Conservation (phyloP, 2,329 filamentous ascomycete species). For the Xylariales sp. region DNA sequence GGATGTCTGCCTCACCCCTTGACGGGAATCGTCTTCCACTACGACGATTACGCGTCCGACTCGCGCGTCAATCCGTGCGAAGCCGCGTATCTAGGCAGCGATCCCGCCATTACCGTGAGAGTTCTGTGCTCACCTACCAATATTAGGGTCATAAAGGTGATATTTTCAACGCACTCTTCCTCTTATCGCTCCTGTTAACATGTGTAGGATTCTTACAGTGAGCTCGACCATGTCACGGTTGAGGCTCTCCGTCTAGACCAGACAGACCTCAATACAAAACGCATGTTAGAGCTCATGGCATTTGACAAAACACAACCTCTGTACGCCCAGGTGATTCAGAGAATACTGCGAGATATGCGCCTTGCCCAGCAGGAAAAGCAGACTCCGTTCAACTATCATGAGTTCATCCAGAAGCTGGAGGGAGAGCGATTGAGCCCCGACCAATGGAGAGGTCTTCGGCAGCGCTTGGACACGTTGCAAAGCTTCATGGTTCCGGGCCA, state of each 20-base stretch:
- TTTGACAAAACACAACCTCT: constrained; percentile 62
- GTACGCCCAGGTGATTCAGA: constrained; percentile 67
- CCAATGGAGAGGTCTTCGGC: constrained; percentile 67
- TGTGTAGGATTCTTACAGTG: constrained; percentile 54
- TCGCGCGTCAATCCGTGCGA: constrained; percentile 66
- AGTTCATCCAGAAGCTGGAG: constrained; percentile 57
- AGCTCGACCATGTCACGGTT: constrained; percentile 59
- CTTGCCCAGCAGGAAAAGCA: constrained; percentile 55
- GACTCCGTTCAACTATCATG: constrained; percentile 60
- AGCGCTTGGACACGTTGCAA: constrained; percentile 72
- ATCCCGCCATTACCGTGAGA: constrained; percentile 58
- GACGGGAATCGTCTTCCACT: constrained; percentile 73
- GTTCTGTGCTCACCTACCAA: constrained; percentile 68
- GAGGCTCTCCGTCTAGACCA: constrained; percentile 64
- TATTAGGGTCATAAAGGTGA: constrained; percentile 54
- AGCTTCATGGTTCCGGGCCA: constrained; percentile 64
- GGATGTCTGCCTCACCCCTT: constrained; percentile 60
- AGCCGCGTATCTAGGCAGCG: constrained; percentile 65
- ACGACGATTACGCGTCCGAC: constrained; percentile 66
- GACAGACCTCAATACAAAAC: constrained; percentile 64
- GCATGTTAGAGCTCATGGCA: constrained; percentile 71
- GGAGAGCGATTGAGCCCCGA: constrained; percentile 55
- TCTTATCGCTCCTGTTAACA: constrained; percentile 16
- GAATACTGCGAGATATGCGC: constrained; percentile 68
- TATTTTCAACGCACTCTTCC: neutral